phyloP scores from a whole-genome alignment of 2,329 filamentous ascomycete genomes.

The Scedosporium apiospermum region DNA sequence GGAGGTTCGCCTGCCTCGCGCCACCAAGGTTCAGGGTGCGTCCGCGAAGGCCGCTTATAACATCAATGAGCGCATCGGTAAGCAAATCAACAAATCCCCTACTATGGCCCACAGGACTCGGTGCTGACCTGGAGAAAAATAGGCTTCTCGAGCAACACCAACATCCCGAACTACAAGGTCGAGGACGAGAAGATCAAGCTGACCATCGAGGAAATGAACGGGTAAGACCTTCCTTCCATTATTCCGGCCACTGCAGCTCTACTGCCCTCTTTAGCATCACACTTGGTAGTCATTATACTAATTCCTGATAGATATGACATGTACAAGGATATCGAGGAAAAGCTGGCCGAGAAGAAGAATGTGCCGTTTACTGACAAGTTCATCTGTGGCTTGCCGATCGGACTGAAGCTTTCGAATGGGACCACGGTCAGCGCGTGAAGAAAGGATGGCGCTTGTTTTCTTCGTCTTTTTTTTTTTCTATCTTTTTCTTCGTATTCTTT shows the following conservation, averaged over 20 bases:
- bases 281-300: rapidly evolving
- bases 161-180: conserved; percentile 48
- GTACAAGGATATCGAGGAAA: conserved; percentile 45
- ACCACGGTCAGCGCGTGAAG: conserved; percentile 19
- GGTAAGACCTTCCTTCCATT: conserved; percentile 24
- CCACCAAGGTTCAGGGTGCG: conserved; percentile 45
- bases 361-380: conserved; percentile 26
- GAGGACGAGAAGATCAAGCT: conserved; percentile 51
- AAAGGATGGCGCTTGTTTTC: no score
- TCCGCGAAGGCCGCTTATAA: conserved; percentile 49
- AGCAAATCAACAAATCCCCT: conserved; percentile 10
- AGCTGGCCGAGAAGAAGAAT: conserved; percentile 25
- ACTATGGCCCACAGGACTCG: neutral
- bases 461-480: no score
- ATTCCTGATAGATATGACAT: conserved; percentile 42
- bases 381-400: conserved; percentile 33
- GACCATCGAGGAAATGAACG: conserved; percentile 63
- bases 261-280: neutral
- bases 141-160: conserved; percentile 54
- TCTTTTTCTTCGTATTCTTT: no score
- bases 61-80: conserved; percentile 53
- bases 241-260: conserved; percentile 8
- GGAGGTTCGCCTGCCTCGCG: conserved; percentile 42
- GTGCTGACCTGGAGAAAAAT: neutral
- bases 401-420: conserved; percentile 38